Evolutionary conservation across 2,329 filamentous ascomycete genomes (phyloP).

Genomic region (Paraconiothyrium brasiliense): DNA sequence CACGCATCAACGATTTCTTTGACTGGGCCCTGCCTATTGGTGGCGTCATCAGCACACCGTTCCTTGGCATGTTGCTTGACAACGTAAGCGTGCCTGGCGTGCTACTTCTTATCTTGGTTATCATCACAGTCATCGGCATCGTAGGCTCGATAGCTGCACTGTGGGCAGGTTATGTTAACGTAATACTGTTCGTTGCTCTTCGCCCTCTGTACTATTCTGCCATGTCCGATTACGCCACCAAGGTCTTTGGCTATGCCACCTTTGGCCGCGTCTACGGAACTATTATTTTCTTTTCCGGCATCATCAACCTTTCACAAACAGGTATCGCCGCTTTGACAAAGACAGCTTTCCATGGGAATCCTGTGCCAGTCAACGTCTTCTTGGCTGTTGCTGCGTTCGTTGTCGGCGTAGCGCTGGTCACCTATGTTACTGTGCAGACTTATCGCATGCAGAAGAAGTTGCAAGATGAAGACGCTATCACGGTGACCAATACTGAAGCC

Average conservation of each 20-base stretch:
- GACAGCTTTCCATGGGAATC: constrained; percentile 73
- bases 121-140: constrained; percentile 76
- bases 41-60: constrained; percentile 81
- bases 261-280: constrained; percentile 92
- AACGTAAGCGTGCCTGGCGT: constrained; percentile 75
- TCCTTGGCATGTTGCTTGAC: constrained; percentile 83
- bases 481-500: constrained; percentile 74
- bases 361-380: constrained; percentile 77
- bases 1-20: constrained; percentile 80
- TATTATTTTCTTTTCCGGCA: constrained; percentile 82
- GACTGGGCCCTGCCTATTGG: constrained; percentile 84
- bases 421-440: constrained; percentile 43
- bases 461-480: constrained; percentile 57
- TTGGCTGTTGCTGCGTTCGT: constrained; percentile 69
- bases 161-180: constrained; percentile 77
- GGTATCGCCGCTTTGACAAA: constrained; percentile 82
- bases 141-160: constrained; percentile 75
- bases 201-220: constrained; percentile 90
- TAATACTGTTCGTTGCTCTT: constrained; percentile 82
- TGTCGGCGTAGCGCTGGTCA: constrained; percentile 71
- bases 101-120: constrained; percentile 72
- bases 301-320: constrained; percentile 83
- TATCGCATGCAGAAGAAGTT: constrained; percentile 43
- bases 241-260: constrained; percentile 89
- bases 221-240: constrained; percentile 86